phyloP scores from a whole-genome alignment of 2,329 filamentous ascomycete species.

The Fusarium euwallaceae region DNA sequence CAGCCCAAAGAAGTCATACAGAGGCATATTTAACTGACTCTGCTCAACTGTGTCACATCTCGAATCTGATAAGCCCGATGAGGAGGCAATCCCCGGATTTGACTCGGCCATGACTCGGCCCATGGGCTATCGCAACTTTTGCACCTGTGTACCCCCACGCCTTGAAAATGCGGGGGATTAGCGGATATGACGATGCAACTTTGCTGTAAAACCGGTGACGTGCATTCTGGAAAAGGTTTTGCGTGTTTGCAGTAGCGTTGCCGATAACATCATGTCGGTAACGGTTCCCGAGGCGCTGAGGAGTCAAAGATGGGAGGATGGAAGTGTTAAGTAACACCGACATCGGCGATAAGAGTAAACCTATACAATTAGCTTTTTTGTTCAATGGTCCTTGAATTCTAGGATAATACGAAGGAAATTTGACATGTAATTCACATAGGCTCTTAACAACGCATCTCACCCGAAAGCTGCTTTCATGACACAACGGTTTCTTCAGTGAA shows the following conservation, averaged over 20 bases:
- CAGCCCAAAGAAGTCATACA: not conserved
- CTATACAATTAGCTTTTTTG: not conserved
- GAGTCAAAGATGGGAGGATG: not conserved
- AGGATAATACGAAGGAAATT: not conserved
- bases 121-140: not conserved
- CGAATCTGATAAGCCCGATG: not conserved
- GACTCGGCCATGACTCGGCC: slow-evolving; percentile 12
- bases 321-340: not conserved
- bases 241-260: not conserved
- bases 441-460: not conserved
- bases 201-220: not conserved
- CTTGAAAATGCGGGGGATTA: slow-evolving; percentile 1
- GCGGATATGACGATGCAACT: not conserved
- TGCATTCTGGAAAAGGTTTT: not conserved
- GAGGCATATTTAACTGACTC: not conserved
- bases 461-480: not conserved
- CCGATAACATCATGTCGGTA: not conserved
- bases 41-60: not conserved
- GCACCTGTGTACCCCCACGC: not conserved
- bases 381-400: not conserved
- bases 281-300: not conserved
- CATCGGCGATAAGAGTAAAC: not conserved
- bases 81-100: not conserved
- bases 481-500: too few species aligned
- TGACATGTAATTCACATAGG: not conserved